These are phyloP conservation scores for Cajanus cajan DNA, from an alignment of 306 rosid species.

Conservation along the genomic window DNA sequence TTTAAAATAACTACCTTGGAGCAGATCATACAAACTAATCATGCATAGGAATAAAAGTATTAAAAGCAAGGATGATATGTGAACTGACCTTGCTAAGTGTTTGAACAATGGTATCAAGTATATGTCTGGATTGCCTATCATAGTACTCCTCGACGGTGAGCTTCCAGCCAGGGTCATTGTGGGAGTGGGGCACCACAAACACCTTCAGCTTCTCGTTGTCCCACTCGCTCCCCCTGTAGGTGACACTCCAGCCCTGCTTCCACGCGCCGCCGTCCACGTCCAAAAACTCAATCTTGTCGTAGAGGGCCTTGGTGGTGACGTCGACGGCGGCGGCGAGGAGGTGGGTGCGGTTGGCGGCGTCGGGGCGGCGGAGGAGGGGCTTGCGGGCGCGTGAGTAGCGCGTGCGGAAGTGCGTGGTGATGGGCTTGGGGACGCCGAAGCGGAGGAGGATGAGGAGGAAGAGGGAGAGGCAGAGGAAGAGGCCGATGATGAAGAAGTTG, in stretches of 20 bases:
- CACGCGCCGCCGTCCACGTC: constrained; percentile 94
- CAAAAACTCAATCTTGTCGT: constrained; percentile 73
- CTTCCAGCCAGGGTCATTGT: constrained; percentile 99
- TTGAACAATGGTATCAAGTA: constrained; percentile 86
- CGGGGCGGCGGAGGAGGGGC: constrained; percentile 17
- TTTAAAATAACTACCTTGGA: too few relatives aligned
- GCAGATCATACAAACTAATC: too few relatives aligned
- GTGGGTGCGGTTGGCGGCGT: constrained; percentile 12
- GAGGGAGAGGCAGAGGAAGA: constrained; percentile 52
- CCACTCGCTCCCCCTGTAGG: constrained; percentile 89
- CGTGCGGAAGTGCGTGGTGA: constrained; percentile 47
- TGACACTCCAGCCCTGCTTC: constrained; percentile 95
- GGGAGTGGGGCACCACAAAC: constrained; percentile 93
- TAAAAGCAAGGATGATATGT: neutral
- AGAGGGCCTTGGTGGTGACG: constrained; percentile 78
- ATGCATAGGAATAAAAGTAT: neutral
- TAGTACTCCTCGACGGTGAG: constrained; percentile 92
- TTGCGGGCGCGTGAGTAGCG: constrained; percentile 48
- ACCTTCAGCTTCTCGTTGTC: constrained; percentile 86
- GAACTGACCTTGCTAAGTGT: constrained; percentile 70
- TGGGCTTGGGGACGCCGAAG: constrained; percentile 77
- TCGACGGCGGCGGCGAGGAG: constrained; percentile 58
- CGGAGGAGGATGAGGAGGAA: constrained; percentile 69
- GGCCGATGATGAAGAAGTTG: constrained; percentile 81
- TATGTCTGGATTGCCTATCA: constrained; percentile 74